phyloP scores from a whole-genome alignment of 1,139 yeast species.

The Candida neerlandica region DNA sequence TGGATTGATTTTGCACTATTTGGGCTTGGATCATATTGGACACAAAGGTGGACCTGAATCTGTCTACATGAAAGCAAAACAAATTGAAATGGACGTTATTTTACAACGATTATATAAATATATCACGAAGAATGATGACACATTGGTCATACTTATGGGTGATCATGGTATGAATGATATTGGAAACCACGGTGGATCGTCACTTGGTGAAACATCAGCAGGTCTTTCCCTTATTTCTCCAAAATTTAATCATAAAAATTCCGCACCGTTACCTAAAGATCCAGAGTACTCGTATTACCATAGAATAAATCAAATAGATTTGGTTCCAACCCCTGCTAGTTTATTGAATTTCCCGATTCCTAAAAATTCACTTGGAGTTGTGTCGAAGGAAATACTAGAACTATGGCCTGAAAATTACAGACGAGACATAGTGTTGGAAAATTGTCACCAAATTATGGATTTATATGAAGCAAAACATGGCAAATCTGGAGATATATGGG shows the following conservation, averaged over 20 bases:
- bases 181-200: slow-evolving; percentile 97
- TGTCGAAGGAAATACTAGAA: slow-evolving; percentile 58
- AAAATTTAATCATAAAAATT: slow-evolving; percentile 37
- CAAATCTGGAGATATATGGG: slow-evolving; percentile 13
- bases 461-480: slow-evolving; percentile 32
- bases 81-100: slow-evolving; percentile 79
- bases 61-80: slow-evolving; percentile 77
- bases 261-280: slow-evolving; percentile 41
- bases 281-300: slow-evolving; percentile 54
- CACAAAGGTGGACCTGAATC: slow-evolving; percentile 94
- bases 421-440: slow-evolving; percentile 51
- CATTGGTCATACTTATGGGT: slow-evolving; percentile 74
- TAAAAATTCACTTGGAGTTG: slow-evolving; percentile 76
- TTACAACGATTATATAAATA: slow-evolving; percentile 54
- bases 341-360: slow-evolving; percentile 84
- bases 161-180: slow-evolving; percentile 95
- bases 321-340: slow-evolving; percentile 82
- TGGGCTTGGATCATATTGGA: slow-evolving; percentile 96
- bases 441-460: slow-evolving; percentile 60
- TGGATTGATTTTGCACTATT: slow-evolving; percentile 80
- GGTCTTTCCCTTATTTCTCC: slow-evolving; percentile 73
- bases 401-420: slow-evolving; percentile 50
- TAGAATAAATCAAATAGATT: slow-evolving; percentile 74
- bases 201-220: slow-evolving; percentile 88
- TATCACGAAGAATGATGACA: slow-evolving; percentile 48